Percentiles rank a stretch among this genome's conserved stretches.
These are phyloP conservation scores for Benincasa hispida DNA, from an alignment of 306 rosid genomes.

Conservation along the genomic window DNA sequence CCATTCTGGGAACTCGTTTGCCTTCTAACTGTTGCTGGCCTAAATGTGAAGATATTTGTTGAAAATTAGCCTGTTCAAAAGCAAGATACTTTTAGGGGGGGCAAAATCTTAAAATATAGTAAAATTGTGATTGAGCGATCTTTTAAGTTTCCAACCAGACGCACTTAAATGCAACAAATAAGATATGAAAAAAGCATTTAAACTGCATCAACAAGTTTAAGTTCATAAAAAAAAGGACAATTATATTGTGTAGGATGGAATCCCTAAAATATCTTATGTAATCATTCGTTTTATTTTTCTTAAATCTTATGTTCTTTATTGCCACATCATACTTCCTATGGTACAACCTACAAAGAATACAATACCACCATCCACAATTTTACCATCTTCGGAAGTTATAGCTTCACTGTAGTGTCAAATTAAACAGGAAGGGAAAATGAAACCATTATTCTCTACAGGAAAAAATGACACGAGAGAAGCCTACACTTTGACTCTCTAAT, in stretches of 20 bases:
- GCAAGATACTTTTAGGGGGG: background rate
- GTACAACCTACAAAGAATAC: background rate
- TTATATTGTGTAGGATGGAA: background rate
- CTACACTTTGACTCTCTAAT: background rate
- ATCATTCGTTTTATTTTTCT: background rate
- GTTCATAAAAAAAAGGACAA: background rate
- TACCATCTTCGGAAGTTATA: background rate
- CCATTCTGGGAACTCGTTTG: conserved; percentile 94
- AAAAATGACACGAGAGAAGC: background rate
- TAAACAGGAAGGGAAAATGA: background rate
- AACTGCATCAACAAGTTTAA: background rate
- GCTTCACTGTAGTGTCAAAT: background rate
- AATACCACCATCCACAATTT: background rate
- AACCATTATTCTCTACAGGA: background rate
- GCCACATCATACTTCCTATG: background rate
- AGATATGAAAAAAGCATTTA: background rate
- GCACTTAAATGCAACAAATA: background rate
- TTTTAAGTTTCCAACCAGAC: background rate
- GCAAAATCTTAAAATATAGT: background rate
- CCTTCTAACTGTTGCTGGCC: conserved; percentile 97
- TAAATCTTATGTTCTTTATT: background rate
- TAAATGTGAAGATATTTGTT: conserved; percentile 88
- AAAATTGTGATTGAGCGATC: background rate
- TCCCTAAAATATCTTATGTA: background rate
- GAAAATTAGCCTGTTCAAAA: conserved; percentile 76